Base-by-base conservation (phyloP, 495 filamentous ascomycete species). In the Hypoxylon rickii region DNA sequence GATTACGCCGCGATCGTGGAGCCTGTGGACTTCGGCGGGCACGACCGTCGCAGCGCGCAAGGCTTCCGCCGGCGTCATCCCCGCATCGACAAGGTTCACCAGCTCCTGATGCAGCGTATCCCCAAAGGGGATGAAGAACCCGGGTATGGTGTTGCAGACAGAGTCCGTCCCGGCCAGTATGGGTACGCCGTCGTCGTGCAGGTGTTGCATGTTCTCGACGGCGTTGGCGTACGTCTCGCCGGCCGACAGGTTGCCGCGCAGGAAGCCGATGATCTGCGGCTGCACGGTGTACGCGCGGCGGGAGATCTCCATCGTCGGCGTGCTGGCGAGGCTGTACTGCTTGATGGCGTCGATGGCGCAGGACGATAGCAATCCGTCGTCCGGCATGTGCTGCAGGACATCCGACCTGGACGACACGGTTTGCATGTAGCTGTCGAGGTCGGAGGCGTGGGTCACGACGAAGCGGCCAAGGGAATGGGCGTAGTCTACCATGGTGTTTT, bases 121-220 rank as follows among this genome's bases (percentile, higher is more conserved):
- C 12, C 66, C 65, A 32, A 62, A 69, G 7, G 59, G 89, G 87
- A 39, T 81, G 86, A 12, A 90, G 34, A 69, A 22, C 0, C 16
- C 12, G 39, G 59, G 58, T 2, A 58, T 38, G 3, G 55, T 42
- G 17, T 37, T 53, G 3, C 63, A 59, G 21, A 70, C 62, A 3
- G 72, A 55, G 38, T 75, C 72, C 5, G 66, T 73, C 5, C 72
- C 71, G 2, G 69, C 64, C 2, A 73, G 41, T 21, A 75, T 71
- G 1, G 66, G 51, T 13, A 73, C 61, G 13, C 68, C 63, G 13
- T 61, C 66, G 11, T 40, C 15, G 44, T 68, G 54, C 12, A 73
- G 43, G n/a, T 18, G 32, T n/a, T 39, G 61, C 10, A 72, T 65
- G 2, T 69, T 73, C 11, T 45, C 46, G 18, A 57, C 18, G 10